phyloP scores from a whole-genome alignment of 2,329 filamentous ascomycete genomes.

The Penicillium sp. region DNA sequence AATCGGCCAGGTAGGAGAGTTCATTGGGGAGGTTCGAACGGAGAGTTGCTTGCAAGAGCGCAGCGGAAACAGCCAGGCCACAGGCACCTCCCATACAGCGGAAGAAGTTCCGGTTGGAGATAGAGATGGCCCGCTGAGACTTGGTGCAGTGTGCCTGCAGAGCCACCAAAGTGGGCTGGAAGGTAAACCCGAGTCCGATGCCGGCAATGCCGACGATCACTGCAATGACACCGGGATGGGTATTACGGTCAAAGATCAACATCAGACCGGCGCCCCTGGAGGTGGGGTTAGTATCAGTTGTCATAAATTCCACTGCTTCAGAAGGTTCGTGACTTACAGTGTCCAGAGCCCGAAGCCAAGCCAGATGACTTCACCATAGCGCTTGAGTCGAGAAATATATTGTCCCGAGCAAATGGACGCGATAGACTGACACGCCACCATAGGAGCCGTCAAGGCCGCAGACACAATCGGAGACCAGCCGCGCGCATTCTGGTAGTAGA shows the following conservation, averaged over 20 bases:
- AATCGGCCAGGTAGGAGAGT: slow-evolving; percentile 40
- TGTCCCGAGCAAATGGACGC: slow-evolving; percentile 49
- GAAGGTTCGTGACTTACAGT: slow-evolving; percentile 29
- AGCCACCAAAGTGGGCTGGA: slow-evolving; percentile 56
- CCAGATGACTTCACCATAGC: slow-evolving; percentile 61
- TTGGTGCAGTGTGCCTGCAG: slow-evolving; percentile 58
- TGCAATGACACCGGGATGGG: slow-evolving; percentile 49
- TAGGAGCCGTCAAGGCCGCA: slow-evolving; percentile 51
- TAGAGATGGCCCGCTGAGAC: slow-evolving; percentile 59
- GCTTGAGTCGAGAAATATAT: slow-evolving; percentile 56
- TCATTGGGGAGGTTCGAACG: slow-evolving; percentile 40
- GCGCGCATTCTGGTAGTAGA: slow-evolving; percentile 61
- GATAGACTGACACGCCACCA: slow-evolving; percentile 49
- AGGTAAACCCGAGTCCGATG: slow-evolving; percentile 53
- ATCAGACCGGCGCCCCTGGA: slow-evolving; percentile 51
- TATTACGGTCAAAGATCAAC: slow-evolving; percentile 49
- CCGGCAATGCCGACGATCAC: slow-evolving; percentile 53
- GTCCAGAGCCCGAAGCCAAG: slow-evolving; percentile 48
- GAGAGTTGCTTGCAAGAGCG: slow-evolving; percentile 45
- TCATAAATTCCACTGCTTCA: not conserved
- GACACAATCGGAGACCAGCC: slow-evolving; percentile 48
- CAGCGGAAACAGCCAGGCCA: slow-evolving; percentile 58
- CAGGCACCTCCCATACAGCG: slow-evolving; percentile 58
- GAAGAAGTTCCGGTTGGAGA: slow-evolving; percentile 62
- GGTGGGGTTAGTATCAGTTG: slow-evolving; percentile 6